Conservation (phyloP, 768 basidiomycete species). For the Trametes cingulata region DNA sequence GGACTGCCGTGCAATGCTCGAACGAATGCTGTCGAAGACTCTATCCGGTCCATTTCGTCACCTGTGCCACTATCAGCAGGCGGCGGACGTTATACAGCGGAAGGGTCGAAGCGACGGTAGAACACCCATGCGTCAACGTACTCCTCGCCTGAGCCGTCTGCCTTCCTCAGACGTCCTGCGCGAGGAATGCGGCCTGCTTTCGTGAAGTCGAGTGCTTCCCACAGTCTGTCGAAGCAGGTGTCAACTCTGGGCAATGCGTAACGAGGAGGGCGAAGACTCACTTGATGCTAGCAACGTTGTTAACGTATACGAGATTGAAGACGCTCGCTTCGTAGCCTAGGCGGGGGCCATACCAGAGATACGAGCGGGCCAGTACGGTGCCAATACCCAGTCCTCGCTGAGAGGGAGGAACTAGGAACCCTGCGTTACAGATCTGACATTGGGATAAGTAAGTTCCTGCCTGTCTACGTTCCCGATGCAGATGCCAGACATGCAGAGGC, state of each 20-base stretch:
- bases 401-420: constrained; percentile 73
- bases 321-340: constrained; percentile 79
- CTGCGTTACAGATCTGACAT: constrained; percentile 80
- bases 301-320: constrained; percentile 90
- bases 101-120: constrained; percentile 67
- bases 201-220: constrained; percentile 81
- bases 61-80: no score
- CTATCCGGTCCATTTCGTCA: neutral
- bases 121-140: constrained; percentile 87
- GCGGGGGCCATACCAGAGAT: constrained; percentile 75
- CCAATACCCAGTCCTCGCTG: constrained; percentile 73
- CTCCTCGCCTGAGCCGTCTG: constrained; percentile 76
- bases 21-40: neutral
- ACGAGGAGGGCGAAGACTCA: constrained; percentile 30
- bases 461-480: no score
- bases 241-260: neutral
- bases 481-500: no score
- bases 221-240: constrained; percentile 49
- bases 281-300: constrained; percentile 76
- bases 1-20: neutral
- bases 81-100: neutral
- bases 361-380: constrained; percentile 70
- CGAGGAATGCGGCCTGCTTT: constrained; percentile 77
- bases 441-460: neutral
- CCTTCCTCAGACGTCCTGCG: constrained; percentile 68